Evolutionary conservation across 2,329 filamentous ascomycete species (phyloP).

Genomic region (Calonectria ilicicola): DNA sequence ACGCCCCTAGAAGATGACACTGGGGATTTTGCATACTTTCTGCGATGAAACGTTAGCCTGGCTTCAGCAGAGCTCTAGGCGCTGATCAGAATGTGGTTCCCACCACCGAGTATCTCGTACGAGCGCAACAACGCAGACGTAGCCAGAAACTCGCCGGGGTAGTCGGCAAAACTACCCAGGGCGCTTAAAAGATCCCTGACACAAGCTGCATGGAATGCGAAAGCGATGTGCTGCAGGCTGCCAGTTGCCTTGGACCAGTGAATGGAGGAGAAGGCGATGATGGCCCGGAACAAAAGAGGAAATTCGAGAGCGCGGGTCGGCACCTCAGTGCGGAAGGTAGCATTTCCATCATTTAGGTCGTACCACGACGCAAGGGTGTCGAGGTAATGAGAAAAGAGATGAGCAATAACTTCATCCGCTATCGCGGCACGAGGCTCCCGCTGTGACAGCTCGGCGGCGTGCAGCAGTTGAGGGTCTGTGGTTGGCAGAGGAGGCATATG

Average conservation of each 20-base stretch:
- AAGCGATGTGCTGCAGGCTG: neutral
- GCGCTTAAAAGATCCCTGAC: neutral
- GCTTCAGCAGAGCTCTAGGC: neutral
- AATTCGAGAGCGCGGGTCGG: neutral
- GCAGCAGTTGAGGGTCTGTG: neutral
- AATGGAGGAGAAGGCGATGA: neutral
- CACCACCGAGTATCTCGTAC: neutral
- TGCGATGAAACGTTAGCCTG: neutral
- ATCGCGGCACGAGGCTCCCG: neutral
- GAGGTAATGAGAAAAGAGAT: neutral
- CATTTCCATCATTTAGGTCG: conserved; percentile 5
- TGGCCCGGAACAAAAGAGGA: conserved; percentile 1
- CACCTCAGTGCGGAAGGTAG: conserved; percentile 6
- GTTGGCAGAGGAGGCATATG: neutral
- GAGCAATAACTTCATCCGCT: neutral
- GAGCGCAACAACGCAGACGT: neutral
- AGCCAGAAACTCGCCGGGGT: neutral
- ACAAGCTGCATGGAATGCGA: neutral
- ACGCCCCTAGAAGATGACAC: neutral
- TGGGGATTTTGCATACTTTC: neutral
- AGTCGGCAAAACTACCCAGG: neutral
- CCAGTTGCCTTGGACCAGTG: neutral
- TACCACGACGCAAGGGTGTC: conserved; percentile 8
- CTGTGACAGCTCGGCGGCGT: neutral
- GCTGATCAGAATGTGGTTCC: neutral